phyloP scores from a whole-genome alignment of 2,329 filamentous ascomycete genomes.

The Xylaria sp. region DNA sequence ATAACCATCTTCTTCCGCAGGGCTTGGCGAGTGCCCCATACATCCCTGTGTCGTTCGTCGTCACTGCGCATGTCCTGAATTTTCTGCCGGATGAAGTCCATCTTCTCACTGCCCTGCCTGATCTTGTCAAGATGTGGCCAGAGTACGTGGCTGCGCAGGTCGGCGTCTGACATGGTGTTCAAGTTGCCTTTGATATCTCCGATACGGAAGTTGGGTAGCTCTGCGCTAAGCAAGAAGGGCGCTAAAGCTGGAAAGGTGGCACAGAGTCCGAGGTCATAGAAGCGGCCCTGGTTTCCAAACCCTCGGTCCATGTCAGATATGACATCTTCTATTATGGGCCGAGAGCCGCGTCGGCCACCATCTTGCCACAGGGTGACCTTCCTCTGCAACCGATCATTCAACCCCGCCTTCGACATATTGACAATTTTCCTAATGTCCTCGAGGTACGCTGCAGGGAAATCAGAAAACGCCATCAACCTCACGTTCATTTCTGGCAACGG shows the following conservation, averaged over 20 bases:
- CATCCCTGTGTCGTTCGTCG: slow-evolving; percentile 3
- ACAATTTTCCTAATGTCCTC: slow-evolving; percentile 1
- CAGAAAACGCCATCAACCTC: background rate
- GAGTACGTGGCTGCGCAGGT: background rate
- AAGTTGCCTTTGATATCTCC: slow-evolving; percentile 1
- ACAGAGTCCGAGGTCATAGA: slow-evolving; percentile 7
- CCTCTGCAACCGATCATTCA: no score
- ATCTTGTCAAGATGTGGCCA: background rate
- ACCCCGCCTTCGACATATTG: background rate
- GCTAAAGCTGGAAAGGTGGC: slow-evolving; percentile 8
- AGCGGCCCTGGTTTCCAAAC: slow-evolving; percentile 4
- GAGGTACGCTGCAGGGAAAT: background rate
- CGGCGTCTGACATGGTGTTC: slow-evolving; percentile 1
- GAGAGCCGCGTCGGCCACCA: background rate
- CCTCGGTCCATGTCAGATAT: slow-evolving; percentile 10
- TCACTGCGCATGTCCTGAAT: background rate
- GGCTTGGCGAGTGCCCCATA: background rate
- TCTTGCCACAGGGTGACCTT: background rate
- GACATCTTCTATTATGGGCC: slow-evolving; percentile 2
- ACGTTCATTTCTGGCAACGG: background rate
- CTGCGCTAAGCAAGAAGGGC: slow-evolving; percentile 1
- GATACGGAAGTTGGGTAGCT: background rate
- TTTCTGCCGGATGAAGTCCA: slow-evolving; percentile 4
- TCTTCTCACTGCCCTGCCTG: background rate
- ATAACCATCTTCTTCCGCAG: slow-evolving; percentile 6